Base-by-base conservation (phyloP, 179 eudicot genomes). In the Patellifolia procumbens region DNA sequence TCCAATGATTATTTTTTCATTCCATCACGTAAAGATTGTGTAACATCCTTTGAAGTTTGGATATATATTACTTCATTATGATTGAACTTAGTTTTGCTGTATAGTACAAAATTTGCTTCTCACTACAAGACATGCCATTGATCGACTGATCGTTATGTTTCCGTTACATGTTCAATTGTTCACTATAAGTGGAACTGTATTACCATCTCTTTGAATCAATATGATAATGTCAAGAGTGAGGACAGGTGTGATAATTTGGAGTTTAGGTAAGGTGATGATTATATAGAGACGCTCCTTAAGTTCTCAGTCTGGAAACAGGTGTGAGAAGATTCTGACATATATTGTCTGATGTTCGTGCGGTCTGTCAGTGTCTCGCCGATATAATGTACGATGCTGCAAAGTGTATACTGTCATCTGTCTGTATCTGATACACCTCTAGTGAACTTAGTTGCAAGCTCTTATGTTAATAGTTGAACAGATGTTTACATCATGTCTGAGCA, bases 341-440 rank as follows among this genome's bases (percentile, higher is more conserved):
- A 28, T 72, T 24, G 29, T 59, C 28, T 9, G 8, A 26, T 34
- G 11, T n/a, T 53, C 11, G 24, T 42, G 61, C 28, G 45, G n/a
- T n/a, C n/a, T n/a, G n/a, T n/a, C 22, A 29, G 26, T 16, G 11
- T 53, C 10, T 68, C 58, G 46, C 24, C 15, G 59, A 7, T 58
- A 45, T 48, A 53, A 45, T 24, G 29, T 68, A 35, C 24, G 75
- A 37, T 53, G 63, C 29, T 71, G 74, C 62, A 20, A 34, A 34
- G n/a, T 51, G 1, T 51, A 19, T 16, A 51, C 35, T 26, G 16
- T 20, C n/a, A n/a, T n/a, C n/a, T 52, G 45, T 37, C 7, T 31
- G 11, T 35, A 28, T 39, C 4, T 42, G 62, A 24, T 72, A 24
- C 2, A 31, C 19, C 34, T 58, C 4, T 5, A 16, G 16, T 22